Conservation (phyloP, 2,329 filamentous ascomycete species). For the Bipolaris cookei region DNA sequence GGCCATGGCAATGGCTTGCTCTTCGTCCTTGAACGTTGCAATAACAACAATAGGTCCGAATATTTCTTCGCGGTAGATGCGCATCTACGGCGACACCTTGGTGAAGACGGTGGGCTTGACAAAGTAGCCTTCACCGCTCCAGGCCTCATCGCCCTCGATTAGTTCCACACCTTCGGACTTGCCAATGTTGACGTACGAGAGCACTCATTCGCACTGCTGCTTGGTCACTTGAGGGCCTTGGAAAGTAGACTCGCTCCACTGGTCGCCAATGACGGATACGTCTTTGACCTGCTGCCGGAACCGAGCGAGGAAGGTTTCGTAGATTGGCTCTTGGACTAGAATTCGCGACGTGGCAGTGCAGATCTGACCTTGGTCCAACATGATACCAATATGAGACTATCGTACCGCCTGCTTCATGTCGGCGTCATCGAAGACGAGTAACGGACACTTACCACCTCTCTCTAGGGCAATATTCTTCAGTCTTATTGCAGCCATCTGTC, state of each 20-base stretch:
- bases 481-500: conserved; percentile 65
- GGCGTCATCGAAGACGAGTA: conserved; percentile 61
- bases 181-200: conserved; percentile 52
- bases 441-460: conserved; percentile 62
- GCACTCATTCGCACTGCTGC: conserved; percentile 52
- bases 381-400: conserved; percentile 65
- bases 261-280: conserved; percentile 39
- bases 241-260: conserved; percentile 51
- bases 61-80: conserved; percentile 10
- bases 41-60: conserved; percentile 15
- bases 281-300: conserved; percentile 10
- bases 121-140: conserved; percentile 57
- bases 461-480: conserved; percentile 65
- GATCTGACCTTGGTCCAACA: conserved; percentile 63
- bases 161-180: conserved; percentile 58
- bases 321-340: conserved; percentile 60
- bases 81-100: background rate
- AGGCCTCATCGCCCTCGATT: conserved; percentile 54
- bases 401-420: conserved; percentile 65
- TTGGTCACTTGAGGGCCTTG: conserved; percentile 56
- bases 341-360: conserved; percentile 63
- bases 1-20: conserved; percentile 10
- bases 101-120: conserved; percentile 53
- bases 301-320: conserved; percentile 63
- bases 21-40: conserved; percentile 9